Base-by-base conservation (phyloP, 192 early-diverging fungal species). In the Allomyces macrogynus region DNA sequence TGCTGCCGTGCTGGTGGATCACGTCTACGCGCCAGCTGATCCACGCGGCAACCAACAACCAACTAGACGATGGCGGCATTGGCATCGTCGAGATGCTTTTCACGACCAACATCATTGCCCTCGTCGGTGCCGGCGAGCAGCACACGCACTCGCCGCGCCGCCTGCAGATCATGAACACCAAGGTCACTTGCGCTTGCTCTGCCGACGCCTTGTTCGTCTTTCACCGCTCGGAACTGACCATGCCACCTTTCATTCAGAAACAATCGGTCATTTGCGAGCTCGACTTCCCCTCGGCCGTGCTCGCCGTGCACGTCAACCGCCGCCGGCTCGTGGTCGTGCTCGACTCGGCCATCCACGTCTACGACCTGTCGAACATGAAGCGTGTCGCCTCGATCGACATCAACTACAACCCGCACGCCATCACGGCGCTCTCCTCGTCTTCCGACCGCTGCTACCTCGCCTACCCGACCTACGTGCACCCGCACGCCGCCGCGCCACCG, bases 311-410 rank as follows among this genome's bases (percentile, higher is more conserved):
- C 76, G 80, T 99, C 66, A 99, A 99, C 78, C 78, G 94, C 40
- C 88, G 89, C 67, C 81, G 92, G 44, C 78, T 99, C 10, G 84
- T 97, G 43, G 93, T 95, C 11, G 87, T 94, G 24, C 81, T 99
- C 40, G 96, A 99, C 68, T 90, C 93, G 73, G 89, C 89, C 67
- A 93, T 96, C 57, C 96, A 90, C 73, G 85, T 96, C 20, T 95
- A 96, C 76, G 93, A 98, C 68, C 95, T 96, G 63, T 84, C 86
- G 74, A 99, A 99, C 75, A 99, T 99, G 93, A 93, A 93, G 72
- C 81, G 95, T 10, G 78, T 95, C 49, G 88, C 95, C 68, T 93
- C 91, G 0, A 92, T 99, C 68, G 92, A 99, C 64, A 97, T 93
- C 16, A 87, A 82, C 64, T 90, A 91, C 0, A 96, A 95, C 69